Conservation (phyloP, 805 yeast genomes). For the Metschnikowia koreensis region DNA sequence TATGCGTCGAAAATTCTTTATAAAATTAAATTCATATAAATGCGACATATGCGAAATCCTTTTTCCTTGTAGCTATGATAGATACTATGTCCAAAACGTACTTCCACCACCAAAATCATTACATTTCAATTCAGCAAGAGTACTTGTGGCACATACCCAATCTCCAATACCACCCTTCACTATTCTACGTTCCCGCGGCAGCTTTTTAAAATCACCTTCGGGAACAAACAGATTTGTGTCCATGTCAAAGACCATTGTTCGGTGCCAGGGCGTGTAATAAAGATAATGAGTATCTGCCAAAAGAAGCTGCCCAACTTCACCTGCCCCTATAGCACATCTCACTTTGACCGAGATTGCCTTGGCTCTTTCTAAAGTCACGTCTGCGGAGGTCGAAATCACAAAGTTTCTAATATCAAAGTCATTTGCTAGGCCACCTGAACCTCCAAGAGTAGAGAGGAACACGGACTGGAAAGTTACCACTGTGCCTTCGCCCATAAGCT, state of each 20-base stretch:
- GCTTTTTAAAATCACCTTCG: conserved; percentile 1
- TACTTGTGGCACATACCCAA: conserved; percentile 18
- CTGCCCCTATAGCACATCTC: conserved; percentile 12
- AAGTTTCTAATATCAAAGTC: background rate
- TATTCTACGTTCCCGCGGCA: conserved; percentile 9
- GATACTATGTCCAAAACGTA: background rate
- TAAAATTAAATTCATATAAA: too few species aligned
- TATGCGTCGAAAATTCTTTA: too few species aligned
- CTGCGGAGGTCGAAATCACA: conserved; percentile 6
- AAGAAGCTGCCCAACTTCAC: conserved; percentile 19
- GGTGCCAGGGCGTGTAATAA: conserved; percentile 15
- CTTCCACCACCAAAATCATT: background rate
- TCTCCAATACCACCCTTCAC: conserved; percentile 15
- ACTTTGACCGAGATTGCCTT: conserved; percentile 4
- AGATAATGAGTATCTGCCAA: conserved; percentile 13
- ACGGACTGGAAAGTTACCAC: conserved; percentile 12
- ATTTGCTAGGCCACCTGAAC: conserved; percentile 7
- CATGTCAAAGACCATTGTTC: conserved; percentile 6
- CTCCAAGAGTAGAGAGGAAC: background rate
- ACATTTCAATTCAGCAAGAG: conserved; percentile 12
- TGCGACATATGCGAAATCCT: too few species aligned
- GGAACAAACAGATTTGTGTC: background rate
- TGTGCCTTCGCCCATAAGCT: conserved; percentile 17
- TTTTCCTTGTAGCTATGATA: too few species aligned
- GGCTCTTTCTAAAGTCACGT: conserved; percentile 5